These are phyloP conservation scores for Nevesoporus exiguus DNA, from an alignment of 768 basidiomycete genomes.

Conservation along the genomic window DNA sequence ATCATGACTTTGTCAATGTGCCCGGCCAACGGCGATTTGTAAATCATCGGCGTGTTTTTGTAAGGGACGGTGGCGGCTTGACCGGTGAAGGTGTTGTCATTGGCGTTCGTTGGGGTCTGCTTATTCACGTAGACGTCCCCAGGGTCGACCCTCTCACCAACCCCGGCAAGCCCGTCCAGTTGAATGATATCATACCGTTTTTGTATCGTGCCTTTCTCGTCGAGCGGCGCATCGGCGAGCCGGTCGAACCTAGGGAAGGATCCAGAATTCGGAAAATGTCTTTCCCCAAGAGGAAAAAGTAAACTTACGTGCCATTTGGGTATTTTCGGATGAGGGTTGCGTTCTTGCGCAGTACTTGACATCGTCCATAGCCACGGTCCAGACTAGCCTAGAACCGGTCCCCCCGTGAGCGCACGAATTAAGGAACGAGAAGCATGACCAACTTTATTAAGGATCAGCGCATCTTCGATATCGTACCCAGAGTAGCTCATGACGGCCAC, in stretches of 20 bases:
- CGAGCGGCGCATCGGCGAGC: conserved; percentile 84
- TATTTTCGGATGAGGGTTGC: conserved; percentile 92
- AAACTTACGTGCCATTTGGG: conserved; percentile 90
- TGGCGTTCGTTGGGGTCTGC: conserved; percentile 92
- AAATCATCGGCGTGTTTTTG: conserved; percentile 88
- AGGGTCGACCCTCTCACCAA: conserved; percentile 90
- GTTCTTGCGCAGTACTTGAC: conserved; percentile 96
- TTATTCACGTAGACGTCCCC: conserved; percentile 96
- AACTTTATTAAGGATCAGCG: conserved; percentile 91
- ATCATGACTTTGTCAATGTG: conserved; percentile 98
- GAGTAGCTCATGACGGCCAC: conserved; percentile 99
- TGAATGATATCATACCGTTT: conserved; percentile 92
- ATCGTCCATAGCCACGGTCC: conserved; percentile 95
- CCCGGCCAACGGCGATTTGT: conserved; percentile 91
- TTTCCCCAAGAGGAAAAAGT: conserved; percentile 9
- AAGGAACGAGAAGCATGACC: conserved; percentile 15
- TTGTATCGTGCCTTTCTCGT: conserved; percentile 73
- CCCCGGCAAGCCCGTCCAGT: conserved; percentile 88
- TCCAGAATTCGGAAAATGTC: conserved; percentile 7
- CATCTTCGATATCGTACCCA: conserved; percentile 99
- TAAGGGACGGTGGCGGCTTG: conserved; percentile 82
- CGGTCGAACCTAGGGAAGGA: conserved; percentile 71
- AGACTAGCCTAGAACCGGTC: conserved; percentile 67
- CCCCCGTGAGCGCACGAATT: conserved; percentile 1
- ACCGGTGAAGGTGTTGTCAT: conserved; percentile 83